Percentiles rank a stretch among this genome's conserved stretches.
Evolutionary conservation across 2,329 filamentous ascomycete species (phyloP).

Genomic region (Cercospora janseana): DNA sequence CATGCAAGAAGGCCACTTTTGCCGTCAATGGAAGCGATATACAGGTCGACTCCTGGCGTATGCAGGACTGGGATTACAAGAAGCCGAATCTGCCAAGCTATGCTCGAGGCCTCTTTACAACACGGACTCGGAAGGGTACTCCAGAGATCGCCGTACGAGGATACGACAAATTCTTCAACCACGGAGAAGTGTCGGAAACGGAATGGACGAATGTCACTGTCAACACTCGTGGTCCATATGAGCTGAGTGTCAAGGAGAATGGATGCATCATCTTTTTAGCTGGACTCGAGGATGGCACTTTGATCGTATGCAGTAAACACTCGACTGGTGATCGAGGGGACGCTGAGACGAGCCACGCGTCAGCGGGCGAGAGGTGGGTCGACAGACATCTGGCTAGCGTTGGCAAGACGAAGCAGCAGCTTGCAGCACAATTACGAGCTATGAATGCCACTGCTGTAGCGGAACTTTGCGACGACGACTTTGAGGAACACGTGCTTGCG

Average conservation of each 20-base stretch:
- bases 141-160: slow-evolving; percentile 82
- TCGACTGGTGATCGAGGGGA: slow-evolving; percentile 82
- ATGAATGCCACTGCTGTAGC: slow-evolving; percentile 94
- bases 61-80: slow-evolving; percentile 97
- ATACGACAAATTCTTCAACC: slow-evolving; percentile 99
- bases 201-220: slow-evolving; percentile 75
- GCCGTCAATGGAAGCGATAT: slow-evolving; percentile 64
- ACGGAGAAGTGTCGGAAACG: slow-evolving; percentile 76
- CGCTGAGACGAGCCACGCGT: slow-evolving; percentile 73
- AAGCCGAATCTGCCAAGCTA: slow-evolving; percentile 81
- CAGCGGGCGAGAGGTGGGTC: slow-evolving; percentile 77
- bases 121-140: slow-evolving; percentile 60
- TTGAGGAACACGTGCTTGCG: slow-evolving; percentile 94
- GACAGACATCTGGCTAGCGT: slow-evolving; percentile 73
- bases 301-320: slow-evolving; percentile 98
- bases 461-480: slow-evolving; percentile 91
- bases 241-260: slow-evolving; percentile 96
- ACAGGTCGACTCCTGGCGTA: slow-evolving; percentile 83
- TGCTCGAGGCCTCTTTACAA: slow-evolving; percentile 92
- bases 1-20: slow-evolving; percentile 79
- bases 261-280: slow-evolving; percentile 99
- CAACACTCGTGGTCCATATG: slow-evolving; percentile 82
- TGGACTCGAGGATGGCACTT: slow-evolving; percentile 80
- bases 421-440: slow-evolving; percentile 70
- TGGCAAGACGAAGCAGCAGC: slow-evolving; percentile 73